Conservation (phyloP, 495 filamentous ascomycete genomes). For the Aspergillus bridgeri region DNA sequence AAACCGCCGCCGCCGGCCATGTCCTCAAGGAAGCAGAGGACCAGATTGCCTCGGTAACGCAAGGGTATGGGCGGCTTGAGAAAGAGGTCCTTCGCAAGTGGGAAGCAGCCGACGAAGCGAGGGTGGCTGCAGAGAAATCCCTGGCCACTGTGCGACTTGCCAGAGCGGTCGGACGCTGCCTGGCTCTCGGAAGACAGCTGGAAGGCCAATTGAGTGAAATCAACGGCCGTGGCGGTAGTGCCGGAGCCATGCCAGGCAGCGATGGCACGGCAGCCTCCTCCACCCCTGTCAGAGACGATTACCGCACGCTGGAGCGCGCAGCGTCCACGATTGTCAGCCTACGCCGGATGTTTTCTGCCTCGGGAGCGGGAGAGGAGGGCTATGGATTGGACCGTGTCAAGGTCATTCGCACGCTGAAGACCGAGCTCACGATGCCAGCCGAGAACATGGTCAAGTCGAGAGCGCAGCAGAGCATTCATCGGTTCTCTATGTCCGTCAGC, state of each 20-base stretch:
- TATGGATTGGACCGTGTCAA: slow-evolving; percentile 69
- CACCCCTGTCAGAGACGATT: slow-evolving; percentile 58
- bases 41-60: slow-evolving; percentile 73
- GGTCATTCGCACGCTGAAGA: slow-evolving; percentile 62
- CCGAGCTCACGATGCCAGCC: slow-evolving; percentile 62
- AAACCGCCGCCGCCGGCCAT: slow-evolving; percentile 61
- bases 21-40: slow-evolving; percentile 70
- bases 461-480: slow-evolving; percentile 75
- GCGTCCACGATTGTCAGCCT: slow-evolving; percentile 71
- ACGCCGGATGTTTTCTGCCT: slow-evolving; percentile 65
- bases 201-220: slow-evolving; percentile 73
- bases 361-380: slow-evolving; percentile 65
- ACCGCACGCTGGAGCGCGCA: slow-evolving; percentile 72
- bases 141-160: slow-evolving; percentile 76
- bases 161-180: slow-evolving; percentile 67
- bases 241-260: slow-evolving; percentile 1
- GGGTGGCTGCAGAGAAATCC: slow-evolving; percentile 66
- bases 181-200: slow-evolving; percentile 80
- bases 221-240: slow-evolving; percentile 38
- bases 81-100: slow-evolving; percentile 79
- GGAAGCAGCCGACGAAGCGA: slow-evolving; percentile 75
- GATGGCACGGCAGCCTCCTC: slow-evolving; percentile 12
- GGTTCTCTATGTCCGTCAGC: slow-evolving; percentile 78
- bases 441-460: slow-evolving; percentile 64
- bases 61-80: slow-evolving; percentile 78